These are phyloP conservation scores for Parietaria judaica DNA, from an alignment of 306 rosid species.

Conservation along the genomic window DNA sequence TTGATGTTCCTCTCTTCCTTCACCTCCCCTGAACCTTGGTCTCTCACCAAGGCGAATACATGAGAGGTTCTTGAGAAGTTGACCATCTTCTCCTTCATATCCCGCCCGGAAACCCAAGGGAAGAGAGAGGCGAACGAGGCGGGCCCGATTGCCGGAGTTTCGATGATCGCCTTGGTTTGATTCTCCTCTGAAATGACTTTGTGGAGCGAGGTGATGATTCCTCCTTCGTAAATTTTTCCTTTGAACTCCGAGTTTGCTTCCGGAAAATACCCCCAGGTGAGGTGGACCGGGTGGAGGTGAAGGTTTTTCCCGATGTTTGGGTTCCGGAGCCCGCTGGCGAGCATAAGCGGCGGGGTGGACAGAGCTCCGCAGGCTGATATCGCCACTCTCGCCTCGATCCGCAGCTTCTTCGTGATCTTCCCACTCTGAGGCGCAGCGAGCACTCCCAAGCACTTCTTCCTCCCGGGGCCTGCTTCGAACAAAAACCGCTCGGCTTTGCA, in stretches of 20 bases:
- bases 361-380: conserved; percentile 76
- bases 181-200: conserved; percentile 42
- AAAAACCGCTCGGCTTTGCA: conserved; percentile 68
- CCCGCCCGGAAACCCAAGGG: conserved; percentile 76
- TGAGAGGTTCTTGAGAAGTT: conserved; percentile 65
- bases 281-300: conserved; percentile 67
- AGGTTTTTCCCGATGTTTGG: conserved; percentile 71
- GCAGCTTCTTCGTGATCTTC: conserved; percentile 49
- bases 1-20: conserved; percentile 36
- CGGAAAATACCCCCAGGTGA: conserved; percentile 82
- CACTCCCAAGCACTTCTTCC: conserved; percentile 60
- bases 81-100: conserved; percentile 54
- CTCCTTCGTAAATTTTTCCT: conserved; percentile 61
- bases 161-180: conserved; percentile 42
- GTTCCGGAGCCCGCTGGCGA: conserved; percentile 66
- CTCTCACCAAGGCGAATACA: conserved; percentile 63
- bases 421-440: conserved; percentile 40
- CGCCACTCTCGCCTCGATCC: conserved; percentile 66
- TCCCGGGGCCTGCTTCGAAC: conserved; percentile 32
- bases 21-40: conserved; percentile 75
- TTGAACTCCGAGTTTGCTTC: conserved; percentile 35
- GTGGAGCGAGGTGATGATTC: conserved; percentile 74
- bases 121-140: conserved; percentile 50
- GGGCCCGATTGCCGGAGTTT: conserved; percentile 68
- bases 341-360: conserved; percentile 65